Conservation (phyloP, 2,329 filamentous ascomycete genomes). For the Sporothrix pseudoabietina region DNA sequence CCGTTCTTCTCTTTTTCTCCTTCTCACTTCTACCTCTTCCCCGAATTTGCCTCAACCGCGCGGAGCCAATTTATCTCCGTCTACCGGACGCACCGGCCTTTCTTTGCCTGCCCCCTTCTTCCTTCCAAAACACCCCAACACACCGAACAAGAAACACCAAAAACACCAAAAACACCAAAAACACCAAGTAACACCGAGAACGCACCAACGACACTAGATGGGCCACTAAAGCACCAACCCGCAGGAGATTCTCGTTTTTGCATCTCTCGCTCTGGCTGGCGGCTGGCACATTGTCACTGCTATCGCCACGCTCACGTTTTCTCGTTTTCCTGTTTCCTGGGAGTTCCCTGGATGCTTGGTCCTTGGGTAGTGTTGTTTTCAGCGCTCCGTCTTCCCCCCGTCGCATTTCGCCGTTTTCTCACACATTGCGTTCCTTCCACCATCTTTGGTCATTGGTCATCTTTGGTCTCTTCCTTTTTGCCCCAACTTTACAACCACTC, state of each 20-base stretch:
- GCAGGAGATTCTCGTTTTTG: constrained; percentile 13
- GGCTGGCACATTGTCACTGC: neutral
- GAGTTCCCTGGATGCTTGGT: neutral
- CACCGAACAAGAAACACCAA: neutral
- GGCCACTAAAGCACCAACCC: constrained; percentile 5
- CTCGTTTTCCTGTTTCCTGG: neutral
- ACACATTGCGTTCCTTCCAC: neutral
- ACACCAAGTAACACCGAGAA: constrained; percentile 9
- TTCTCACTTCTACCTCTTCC: neutral
- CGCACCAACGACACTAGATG: neutral
- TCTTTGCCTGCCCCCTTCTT: neutral
- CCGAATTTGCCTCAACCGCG: constrained; percentile 8
- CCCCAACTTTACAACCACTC: constrained; percentile 3
- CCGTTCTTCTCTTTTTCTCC: neutral
- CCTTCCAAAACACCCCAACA: neutral
- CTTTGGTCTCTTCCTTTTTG: neutral
- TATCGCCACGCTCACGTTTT: constrained; percentile 9
- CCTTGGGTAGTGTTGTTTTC: neutral
- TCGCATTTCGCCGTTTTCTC: constrained; percentile 18
- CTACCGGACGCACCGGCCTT: constrained; percentile 15
- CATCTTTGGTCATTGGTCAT: neutral
- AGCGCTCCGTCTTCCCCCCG: neutral
- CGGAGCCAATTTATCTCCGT: constrained; percentile 29
- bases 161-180: neutral
- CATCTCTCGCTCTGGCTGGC: constrained; percentile 1